Evolutionary conservation across 2,329 filamentous ascomycete species (phyloP).

Genomic region (Blastomyces parvus): DNA sequence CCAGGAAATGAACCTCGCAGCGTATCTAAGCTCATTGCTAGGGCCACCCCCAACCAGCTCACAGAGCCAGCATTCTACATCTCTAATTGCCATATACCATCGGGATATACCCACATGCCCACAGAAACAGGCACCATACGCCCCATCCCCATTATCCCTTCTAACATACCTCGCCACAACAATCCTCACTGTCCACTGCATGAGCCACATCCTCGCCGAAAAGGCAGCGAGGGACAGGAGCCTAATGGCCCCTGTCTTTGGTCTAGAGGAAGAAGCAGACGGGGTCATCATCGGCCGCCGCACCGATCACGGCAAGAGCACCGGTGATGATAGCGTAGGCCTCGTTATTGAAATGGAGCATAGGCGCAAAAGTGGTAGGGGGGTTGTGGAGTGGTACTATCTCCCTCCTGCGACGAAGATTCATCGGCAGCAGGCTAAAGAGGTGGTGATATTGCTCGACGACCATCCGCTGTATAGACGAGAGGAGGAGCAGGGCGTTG

Average conservation of each 20-base stretch:
- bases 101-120: slow-evolving; percentile 57
- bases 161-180: slow-evolving; percentile 83
- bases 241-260: slow-evolving; percentile 65
- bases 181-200: slow-evolving; percentile 61
- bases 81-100: slow-evolving; percentile 74
- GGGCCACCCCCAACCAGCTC: slow-evolving; percentile 38
- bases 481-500: slow-evolving; percentile 39
- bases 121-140: slow-evolving; percentile 29
- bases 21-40: slow-evolving; percentile 61
- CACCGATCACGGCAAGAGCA: slow-evolving; percentile 24
- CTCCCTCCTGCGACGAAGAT: slow-evolving; percentile 41
- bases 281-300: slow-evolving; percentile 66
- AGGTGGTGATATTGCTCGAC: slow-evolving; percentile 54
- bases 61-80: slow-evolving; percentile 40
- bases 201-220: slow-evolving; percentile 63
- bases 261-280: slow-evolving; percentile 65
- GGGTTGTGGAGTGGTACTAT: slow-evolving; percentile 61
- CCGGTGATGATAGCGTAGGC: slow-evolving; percentile 42
- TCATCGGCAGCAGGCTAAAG: slow-evolving; percentile 40
- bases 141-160: slow-evolving; percentile 60
- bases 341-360: slow-evolving; percentile 79
- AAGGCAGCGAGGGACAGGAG: slow-evolving; percentile 70
- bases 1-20: slow-evolving; percentile 47
- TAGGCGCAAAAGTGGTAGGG: slow-evolving; percentile 68
- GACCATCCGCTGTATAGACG: slow-evolving; percentile 63